phyloP scores from a whole-genome alignment of 1,284 basidiomycete species.

The Sutorius eximius region DNA sequence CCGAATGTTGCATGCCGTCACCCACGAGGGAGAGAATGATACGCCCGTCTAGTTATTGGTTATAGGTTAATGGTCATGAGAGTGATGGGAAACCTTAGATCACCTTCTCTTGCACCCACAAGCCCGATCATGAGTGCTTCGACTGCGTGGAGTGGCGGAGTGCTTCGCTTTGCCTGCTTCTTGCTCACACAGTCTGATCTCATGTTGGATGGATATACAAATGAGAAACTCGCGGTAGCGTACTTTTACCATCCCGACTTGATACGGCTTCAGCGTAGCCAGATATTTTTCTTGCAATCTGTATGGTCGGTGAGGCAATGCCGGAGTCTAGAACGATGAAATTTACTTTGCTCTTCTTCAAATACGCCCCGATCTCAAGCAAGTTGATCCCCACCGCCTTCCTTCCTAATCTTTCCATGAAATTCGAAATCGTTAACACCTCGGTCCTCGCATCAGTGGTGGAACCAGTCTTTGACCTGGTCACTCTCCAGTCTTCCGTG shows the following conservation, averaged over 20 bases:
- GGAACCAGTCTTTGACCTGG: slow-evolving; percentile 23
- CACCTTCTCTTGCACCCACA: slow-evolving; percentile 79
- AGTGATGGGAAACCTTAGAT: neutral
- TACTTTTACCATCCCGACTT: slow-evolving; percentile 45
- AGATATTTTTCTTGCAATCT: slow-evolving; percentile 76
- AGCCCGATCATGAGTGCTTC: slow-evolving; percentile 86
- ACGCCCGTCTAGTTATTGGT: slow-evolving; percentile 54
- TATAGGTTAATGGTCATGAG: neutral
- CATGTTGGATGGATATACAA: slow-evolving; percentile 1
- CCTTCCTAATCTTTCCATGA: slow-evolving; percentile 68
- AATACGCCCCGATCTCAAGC: slow-evolving; percentile 80
- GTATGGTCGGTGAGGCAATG: slow-evolving; percentile 1
- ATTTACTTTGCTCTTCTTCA: slow-evolving; percentile 82
- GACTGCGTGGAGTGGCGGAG: slow-evolving; percentile 83
- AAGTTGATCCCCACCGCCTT: slow-evolving; percentile 77
- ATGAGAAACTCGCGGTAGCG: neutral
- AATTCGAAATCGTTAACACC: slow-evolving; percentile 63
- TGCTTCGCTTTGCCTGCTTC: slow-evolving; percentile 38
- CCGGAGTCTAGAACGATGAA: neutral
- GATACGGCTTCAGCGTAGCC: slow-evolving; percentile 75
- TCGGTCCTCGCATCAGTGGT: slow-evolving; percentile 39
- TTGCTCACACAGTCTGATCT: slow-evolving; percentile 29
- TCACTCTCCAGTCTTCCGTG: slow-evolving; percentile 47
- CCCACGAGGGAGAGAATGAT: slow-evolving; percentile 51
- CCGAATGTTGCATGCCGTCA: slow-evolving; percentile 34